Percentiles rank a stretch among this genome's conserved stretches.
Conservation (phyloP, 148 eudicot genomes). For the Heliosperma pusillum region DNA sequence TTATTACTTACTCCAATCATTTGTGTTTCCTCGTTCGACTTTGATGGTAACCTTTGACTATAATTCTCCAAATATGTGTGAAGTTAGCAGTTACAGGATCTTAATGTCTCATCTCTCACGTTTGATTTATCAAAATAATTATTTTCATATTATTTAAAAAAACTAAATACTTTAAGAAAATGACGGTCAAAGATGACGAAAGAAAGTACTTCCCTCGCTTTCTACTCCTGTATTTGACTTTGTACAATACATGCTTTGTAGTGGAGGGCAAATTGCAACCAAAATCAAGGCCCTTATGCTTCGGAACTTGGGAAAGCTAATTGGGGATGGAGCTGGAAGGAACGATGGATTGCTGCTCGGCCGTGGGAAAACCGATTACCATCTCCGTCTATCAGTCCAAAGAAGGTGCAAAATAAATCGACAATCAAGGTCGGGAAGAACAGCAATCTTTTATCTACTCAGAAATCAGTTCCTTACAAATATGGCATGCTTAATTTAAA, state of each 20-base stretch:
- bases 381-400: constrained; percentile 41
- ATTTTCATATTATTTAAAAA: no score
- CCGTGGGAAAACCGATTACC: constrained; percentile 84
- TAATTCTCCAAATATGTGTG: no score
- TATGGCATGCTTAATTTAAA: constrained; percentile 46
- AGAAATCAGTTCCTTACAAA: constrained; percentile 42
- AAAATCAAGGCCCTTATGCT: constrained; percentile 44
- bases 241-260: constrained; percentile 19
- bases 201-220: no score
- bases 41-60: no score
- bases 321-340: constrained; percentile 99
- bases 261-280: constrained; percentile 77
- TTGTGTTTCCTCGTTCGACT: neutral
- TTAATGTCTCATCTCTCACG: no score
- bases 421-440: constrained; percentile 40
- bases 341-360: constrained; percentile 91
- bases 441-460: constrained; percentile 17
- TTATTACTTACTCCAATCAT: neutral
- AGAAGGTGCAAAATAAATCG: constrained; percentile 30
- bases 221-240: neutral
- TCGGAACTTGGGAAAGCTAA: constrained; percentile 67
- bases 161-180: no score
- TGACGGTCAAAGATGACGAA: neutral
- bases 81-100: no score
- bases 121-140: no score